Evolutionary conservation across 495 filamentous ascomycete genomes (phyloP).

Genomic region (Annulohypoxylon nitens): DNA sequence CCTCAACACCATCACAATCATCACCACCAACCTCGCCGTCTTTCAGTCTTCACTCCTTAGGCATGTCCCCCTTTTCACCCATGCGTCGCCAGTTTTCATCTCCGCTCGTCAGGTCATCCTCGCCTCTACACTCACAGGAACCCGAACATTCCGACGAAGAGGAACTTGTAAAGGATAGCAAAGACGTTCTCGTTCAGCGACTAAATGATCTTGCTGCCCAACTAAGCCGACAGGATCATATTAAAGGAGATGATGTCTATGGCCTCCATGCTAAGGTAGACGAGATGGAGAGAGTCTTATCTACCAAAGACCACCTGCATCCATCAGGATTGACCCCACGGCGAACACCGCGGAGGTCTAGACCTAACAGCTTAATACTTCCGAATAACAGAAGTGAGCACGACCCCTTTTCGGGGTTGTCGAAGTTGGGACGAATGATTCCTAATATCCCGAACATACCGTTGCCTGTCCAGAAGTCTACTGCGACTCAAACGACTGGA

Average conservation of each 20-base stretch:
- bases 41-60: constrained; percentile 52
- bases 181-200: constrained; percentile 63
- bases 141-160: constrained; percentile 28
- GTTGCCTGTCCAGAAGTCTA: constrained; percentile 32
- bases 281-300: constrained; percentile 59
- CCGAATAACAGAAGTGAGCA: constrained; percentile 23
- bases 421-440: constrained; percentile 34
- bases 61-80: constrained; percentile 55
- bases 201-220: constrained; percentile 61
- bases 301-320: constrained; percentile 39
- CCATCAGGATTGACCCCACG: constrained; percentile 22
- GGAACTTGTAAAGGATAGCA: constrained; percentile 57
- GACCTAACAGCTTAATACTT: constrained; percentile 32
- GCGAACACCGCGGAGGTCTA: constrained; percentile 36
- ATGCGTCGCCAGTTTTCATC: constrained; percentile 49
- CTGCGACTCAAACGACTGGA: constrained; percentile 29
- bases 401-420: constrained; percentile 42
- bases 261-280: constrained; percentile 59
- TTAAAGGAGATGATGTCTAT: constrained; percentile 50
- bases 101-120: constrained; percentile 41
- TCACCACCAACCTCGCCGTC: constrained; percentile 48
- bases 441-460: constrained; percentile 39
- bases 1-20: constrained; percentile 34
- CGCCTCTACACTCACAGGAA: constrained; percentile 38
- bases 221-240: constrained; percentile 47